Conservation (phyloP, 306 rosid genomes). For the Gastrolobium villosum region DNA sequence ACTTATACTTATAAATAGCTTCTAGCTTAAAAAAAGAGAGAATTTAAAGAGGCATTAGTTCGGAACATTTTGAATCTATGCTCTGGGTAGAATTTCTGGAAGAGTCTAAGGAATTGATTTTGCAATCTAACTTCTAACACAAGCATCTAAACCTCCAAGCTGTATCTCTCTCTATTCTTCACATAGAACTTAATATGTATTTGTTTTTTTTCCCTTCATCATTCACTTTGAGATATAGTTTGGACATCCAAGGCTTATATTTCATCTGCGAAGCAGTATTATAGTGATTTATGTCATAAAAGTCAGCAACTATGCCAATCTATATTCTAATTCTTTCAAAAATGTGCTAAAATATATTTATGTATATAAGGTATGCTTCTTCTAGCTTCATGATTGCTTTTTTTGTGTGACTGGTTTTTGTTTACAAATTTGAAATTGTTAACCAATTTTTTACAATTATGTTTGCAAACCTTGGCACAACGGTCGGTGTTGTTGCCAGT, state of each 20-base stretch:
- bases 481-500: no score
- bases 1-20: no score
- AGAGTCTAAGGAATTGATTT: neutral
- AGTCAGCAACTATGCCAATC: neutral
- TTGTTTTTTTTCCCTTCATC: neutral
- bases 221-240: neutral
- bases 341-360: constrained; percentile 36
- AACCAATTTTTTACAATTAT: neutral
- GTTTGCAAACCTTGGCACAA: neutral
- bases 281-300: neutral
- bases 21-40: no score
- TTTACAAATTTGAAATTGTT: constrained; percentile 11
- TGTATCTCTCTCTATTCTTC: neutral
- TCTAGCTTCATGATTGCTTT: neutral
- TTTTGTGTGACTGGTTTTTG: neutral
- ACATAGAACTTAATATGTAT: neutral
- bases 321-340: neutral
- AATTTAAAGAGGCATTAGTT: neutral
- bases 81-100: constrained; percentile 3
- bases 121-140: neutral
- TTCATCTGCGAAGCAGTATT: neutral
- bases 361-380: neutral
- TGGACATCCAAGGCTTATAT: neutral
- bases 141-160: neutral
- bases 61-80: neutral